Conservation (phyloP, 208 protist species). For the Strigomonas culicis region DNA sequence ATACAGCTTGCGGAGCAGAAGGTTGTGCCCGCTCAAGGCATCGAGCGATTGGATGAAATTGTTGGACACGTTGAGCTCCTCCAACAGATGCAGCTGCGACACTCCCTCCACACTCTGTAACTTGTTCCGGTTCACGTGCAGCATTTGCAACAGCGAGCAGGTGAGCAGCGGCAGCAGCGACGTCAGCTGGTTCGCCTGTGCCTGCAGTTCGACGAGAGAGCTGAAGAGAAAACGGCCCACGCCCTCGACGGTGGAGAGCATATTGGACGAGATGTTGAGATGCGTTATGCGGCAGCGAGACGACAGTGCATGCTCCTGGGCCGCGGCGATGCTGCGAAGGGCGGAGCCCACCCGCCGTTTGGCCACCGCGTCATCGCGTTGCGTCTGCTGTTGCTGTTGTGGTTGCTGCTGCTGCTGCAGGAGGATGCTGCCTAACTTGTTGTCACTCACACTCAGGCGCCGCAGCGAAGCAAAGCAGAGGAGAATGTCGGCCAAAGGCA, state of each 20-base stretch:
- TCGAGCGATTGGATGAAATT: constrained; percentile 38
- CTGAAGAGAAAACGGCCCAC: constrained; percentile 34
- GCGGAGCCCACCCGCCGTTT: constrained; percentile 6
- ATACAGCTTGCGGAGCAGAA: constrained; percentile 54
- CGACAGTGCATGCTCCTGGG: constrained; percentile 21
- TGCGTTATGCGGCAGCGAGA: neutral
- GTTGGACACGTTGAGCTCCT: constrained; percentile 58
- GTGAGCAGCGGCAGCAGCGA: constrained; percentile 37
- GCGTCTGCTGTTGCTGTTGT: constrained; percentile 7
- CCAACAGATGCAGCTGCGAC: constrained; percentile 32
- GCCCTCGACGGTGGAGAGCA: constrained; percentile 25
- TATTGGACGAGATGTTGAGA: constrained; percentile 62
- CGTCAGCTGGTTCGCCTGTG: constrained; percentile 41
- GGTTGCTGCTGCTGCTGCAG: neutral
- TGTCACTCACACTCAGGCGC: constrained; percentile 40
- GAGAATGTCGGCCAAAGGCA: constrained; percentile 45
- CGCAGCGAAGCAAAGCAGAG: constrained; percentile 41
- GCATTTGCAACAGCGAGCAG: constrained; percentile 35
- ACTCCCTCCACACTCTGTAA: constrained; percentile 32
- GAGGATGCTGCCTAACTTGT: constrained; percentile 17
- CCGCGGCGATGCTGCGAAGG: constrained; percentile 59
- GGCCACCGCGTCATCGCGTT: neutral
- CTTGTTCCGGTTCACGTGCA: constrained; percentile 54
- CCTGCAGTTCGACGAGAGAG: constrained; percentile 25
- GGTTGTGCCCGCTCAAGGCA: constrained; percentile 5